Evolutionary conservation across 2,329 filamentous ascomycete genomes (phyloP), one percentile per base, ranked within the genome.

Genomic region (Neofusicoccum cordaticola): DNA sequence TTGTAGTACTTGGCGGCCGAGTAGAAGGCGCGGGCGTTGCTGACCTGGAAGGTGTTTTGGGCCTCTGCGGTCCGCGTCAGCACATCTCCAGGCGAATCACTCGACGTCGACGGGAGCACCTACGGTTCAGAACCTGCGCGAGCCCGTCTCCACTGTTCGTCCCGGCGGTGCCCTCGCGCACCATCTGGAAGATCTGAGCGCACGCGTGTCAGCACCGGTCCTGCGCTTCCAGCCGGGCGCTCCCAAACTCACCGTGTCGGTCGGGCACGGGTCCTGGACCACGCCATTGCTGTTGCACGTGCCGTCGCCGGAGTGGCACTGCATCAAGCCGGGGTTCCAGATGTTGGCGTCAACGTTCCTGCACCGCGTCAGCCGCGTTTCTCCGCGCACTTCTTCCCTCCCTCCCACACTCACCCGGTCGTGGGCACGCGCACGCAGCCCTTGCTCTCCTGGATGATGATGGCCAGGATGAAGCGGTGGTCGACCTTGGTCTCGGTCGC

Each of bases 1-100:
- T 85, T 84, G 74, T 84, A 84, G 41, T 80, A 77, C 39, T 82
- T 74, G n/a, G 81, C 79, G 0, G 79, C 81, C 56, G 73, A 77
- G 70, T 83, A 84, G 72, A 76, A 83, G 51, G 75, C 77, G 63
- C 73, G 73, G 44, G 73, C 76, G 65, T 77, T 73, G 17, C 63
- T 67, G 15, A 69, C 70, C 4, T 70, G 71, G 15, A 34, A 47
- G 6, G 56, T 47, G 11, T 47, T 22, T 15, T 47, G 27, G 9
- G 56, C 56, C 42, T 47, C 56, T 60, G 42, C 9, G 12, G 31
- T 60, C 31, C 45, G 27, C 42, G n/a, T 15, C 6, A 31, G 27
- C 27, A 31, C 27, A 31, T 31, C 27, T 31, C 6, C 27, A 5
- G 5, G 6, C 27, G 5, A 31, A 31, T 31, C 27, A 31, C 27